Conservation (phyloP, 352 stramenopile genomes). For the Sclerospora graminicola region DNA sequence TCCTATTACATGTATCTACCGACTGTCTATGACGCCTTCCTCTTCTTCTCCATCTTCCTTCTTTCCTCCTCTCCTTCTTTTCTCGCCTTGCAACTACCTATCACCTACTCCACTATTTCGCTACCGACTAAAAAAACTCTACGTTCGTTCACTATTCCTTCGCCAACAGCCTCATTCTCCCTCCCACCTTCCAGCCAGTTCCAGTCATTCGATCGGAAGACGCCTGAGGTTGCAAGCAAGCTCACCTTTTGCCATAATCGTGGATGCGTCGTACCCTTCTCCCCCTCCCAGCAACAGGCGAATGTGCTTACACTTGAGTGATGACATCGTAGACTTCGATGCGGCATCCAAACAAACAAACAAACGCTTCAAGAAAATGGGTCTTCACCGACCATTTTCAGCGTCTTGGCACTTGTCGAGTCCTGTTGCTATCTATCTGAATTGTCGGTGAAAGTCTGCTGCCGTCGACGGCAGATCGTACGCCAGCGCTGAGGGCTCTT, state of each 20-base stretch:
- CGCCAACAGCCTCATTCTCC: conserved; percentile 3
- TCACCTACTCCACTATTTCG: conserved; percentile 28
- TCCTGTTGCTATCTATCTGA: conserved; percentile 23
- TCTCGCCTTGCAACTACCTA: conserved; percentile 22
- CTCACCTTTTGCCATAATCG: no score
- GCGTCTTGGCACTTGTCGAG: conserved; percentile 8
- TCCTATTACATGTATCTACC: not conserved
- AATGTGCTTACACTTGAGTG: not conserved
- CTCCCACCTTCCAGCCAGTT: conserved; percentile 4
- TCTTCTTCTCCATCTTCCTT: not conserved
- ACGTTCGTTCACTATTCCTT: conserved; percentile 2
- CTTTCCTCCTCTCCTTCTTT: not conserved
- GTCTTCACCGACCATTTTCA: not conserved
- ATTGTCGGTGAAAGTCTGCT: conserved; percentile 30
- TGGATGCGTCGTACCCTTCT: no score
- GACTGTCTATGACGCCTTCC: conserved; percentile 10
- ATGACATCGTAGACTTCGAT: conserved; percentile 10
- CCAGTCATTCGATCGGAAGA: conserved; percentile 4
- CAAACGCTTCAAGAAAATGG: not conserved
- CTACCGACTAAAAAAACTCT: conserved; percentile 24
- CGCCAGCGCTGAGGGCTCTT: conserved; percentile 16
- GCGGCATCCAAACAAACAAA: conserved; percentile 3
- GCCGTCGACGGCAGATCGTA: conserved; percentile 30
- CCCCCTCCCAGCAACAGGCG: no score
- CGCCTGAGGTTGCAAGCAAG: conserved; percentile 7